Base-by-base conservation (phyloP, 2,329 filamentous ascomycete species). In the Hypocrella siamensis region DNA sequence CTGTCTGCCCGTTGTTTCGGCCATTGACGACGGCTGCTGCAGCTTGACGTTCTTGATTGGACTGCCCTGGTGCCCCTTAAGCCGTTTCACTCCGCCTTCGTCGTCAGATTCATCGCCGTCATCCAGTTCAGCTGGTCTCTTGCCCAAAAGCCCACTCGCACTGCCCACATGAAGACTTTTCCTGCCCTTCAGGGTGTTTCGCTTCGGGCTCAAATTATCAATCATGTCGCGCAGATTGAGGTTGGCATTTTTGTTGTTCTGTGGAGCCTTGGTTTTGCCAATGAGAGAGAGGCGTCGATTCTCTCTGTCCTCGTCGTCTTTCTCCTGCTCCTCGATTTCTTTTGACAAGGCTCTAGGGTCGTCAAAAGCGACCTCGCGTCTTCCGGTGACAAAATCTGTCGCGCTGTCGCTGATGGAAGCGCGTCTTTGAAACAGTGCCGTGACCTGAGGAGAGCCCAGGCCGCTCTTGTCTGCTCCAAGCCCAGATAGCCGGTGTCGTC, bases 151-250 rank as follows among this genome's bases (percentile, higher is more conserved):
- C 0, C 80, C 80, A 38, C 61, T 73, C 11, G 79, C 80, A 42
- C 78, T 79, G 26, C 80, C 80, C 15, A 83, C 71, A 40, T 80
- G 75, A 31, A 86, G 60, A 46, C 80, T 86, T 56, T 86, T 86
- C 26, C 80, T 73, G 11, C 73, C 73, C 34, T 65, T 73, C 6
- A 80, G 42, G 5, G 57, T 53, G 33, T 70, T 75, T 50, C 83
- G 82, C 53, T 80, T 82, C 0, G 82, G 81, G 17, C 79, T 84
- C 39, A 88, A 61, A 35, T 72, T 79, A 38, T 79, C 67, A 37
- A 88, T 88, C 70, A 84, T 77, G 40, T 83, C 78, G 39, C 72
- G 79, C 27, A 88, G 56, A 38, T 73, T 82, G 22, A 75, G 53
- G 0, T 78, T 79, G 3, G 60, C 62, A 39, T 82, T 77, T 29